Base-by-base conservation (phyloP, 345 rosid genomes). In the Melaleuca quinquenervia region DNA sequence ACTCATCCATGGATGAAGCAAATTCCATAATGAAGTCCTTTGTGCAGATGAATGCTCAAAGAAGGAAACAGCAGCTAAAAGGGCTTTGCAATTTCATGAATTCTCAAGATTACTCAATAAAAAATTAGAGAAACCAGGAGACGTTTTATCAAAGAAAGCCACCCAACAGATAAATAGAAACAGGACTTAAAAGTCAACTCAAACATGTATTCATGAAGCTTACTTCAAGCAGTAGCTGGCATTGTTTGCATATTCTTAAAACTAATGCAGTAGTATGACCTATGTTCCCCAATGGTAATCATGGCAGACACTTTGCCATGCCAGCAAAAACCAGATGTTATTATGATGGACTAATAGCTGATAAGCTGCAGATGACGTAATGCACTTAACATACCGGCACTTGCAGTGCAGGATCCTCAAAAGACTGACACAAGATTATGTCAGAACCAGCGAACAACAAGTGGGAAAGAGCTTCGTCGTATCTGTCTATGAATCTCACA, bases 371-470 rank as follows among this genome's bases (percentile, higher is more conserved):
- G 21, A 50, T 64, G 10, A 27, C 29, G 50, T 50, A 8, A 53
- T 0, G 53, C 56, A 70, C 56, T 82, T 70, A 86, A 91, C 94
- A 60, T 89, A 95, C 98, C 50, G 92, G 95, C 86, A 93, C 90
- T 90, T 94, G 96, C 56, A 90, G 91, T 58, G 90, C n/a, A 56
- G 95, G 92, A 86, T 94, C 95, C 44, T 91, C 89, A 45, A 92
- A 93, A 44, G 93, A 88, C 80, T 32, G 80, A 82, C 95, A 94
- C 86, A 92, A 86, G 62, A 94, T 92, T 58, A 94, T 89, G 90
- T 94, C 96, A 49, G 94, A 93, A 90, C 93, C 98, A 53, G 94
- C 94, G 75, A 90, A 85, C 86, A 92, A 84, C 88, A 93, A 82
- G 90, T 93, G 98, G 62, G 88, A 90, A 53, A 92, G 70, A 76